These are phyloP conservation scores for Warburgia ugandensis DNA, from an alignment of 164 flowering plant species.

Conservation along the genomic window DNA sequence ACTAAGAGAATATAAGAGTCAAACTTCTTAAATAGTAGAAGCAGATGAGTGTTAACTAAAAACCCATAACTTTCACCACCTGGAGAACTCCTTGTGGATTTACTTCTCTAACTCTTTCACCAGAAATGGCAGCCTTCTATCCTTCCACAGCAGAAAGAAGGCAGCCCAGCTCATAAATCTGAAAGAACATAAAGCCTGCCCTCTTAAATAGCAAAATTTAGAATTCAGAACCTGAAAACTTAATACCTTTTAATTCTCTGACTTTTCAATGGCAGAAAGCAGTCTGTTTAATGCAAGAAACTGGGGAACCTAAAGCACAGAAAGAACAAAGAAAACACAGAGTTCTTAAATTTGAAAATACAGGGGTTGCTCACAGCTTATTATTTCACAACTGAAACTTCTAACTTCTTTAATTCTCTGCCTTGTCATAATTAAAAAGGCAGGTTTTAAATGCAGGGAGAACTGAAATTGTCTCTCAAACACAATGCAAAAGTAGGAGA, in stretches of 20 bases:
- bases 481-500: slow-evolving; percentile 14
- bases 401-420: slow-evolving; percentile 9
- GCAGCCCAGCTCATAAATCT: not conserved
- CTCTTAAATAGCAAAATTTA: not conserved
- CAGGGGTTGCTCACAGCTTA: not conserved
- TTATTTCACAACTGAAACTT: slow-evolving; percentile 21
- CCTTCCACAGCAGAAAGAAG: not conserved
- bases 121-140: no score
- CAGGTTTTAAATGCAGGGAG: slow-evolving; percentile 20
- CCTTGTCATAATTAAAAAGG: slow-evolving; percentile 20
- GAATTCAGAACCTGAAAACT: slow-evolving; percentile 1
- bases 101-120: not conserved
- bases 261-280: slow-evolving; percentile 14
- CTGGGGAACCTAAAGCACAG: not conserved
- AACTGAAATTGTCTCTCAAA: slow-evolving; percentile 22
- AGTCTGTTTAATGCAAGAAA: not conserved
- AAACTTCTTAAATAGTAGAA: slow-evolving; percentile 2
- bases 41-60: no score
- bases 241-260: slow-evolving; percentile 16
- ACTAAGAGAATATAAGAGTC: slow-evolving; percentile 13
- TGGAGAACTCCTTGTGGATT: not conserved
- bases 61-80: not conserved
- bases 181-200: not conserved
- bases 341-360: not conserved
- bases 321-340: not conserved